These are phyloP conservation scores for Neurospora discreta DNA, from an alignment of 495 filamentous ascomycete genomes.

Conservation along the genomic window DNA sequence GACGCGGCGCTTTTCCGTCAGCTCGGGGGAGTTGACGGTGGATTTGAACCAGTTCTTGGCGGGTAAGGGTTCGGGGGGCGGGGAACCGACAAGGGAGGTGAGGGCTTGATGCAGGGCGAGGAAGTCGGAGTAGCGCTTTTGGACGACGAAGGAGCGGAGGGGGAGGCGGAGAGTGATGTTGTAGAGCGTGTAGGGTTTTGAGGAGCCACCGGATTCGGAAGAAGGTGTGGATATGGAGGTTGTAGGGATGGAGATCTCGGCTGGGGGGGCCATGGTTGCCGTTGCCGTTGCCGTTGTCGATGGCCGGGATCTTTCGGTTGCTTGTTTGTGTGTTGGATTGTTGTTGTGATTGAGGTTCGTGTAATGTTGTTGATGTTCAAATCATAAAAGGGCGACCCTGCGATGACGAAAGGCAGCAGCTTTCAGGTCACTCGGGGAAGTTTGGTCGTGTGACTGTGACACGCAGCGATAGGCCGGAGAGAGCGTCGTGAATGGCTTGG, in stretches of 20 bases:
- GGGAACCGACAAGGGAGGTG: constrained; percentile 45
- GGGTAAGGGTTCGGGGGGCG: constrained; percentile 56
- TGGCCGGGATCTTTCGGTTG: background rate
- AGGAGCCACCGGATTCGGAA: constrained; percentile 73
- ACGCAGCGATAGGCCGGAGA: background rate
- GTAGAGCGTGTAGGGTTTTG: constrained; percentile 86
- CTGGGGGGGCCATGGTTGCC: constrained; percentile 54
- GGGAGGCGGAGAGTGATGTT: constrained; percentile 82
- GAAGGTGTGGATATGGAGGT: constrained; percentile 46
- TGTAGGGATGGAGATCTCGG: constrained; percentile 73
- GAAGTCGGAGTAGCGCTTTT: constrained; percentile 95
- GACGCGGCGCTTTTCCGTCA: constrained; percentile 68
- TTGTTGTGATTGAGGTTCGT: background rate
- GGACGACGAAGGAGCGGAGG: constrained; percentile 73
- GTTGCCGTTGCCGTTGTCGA: background rate
- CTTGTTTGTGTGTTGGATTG: background rate
- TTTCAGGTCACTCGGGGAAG: background rate
- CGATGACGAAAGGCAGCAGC: background rate
- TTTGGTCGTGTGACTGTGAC: background rate
- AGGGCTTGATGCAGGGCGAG: constrained; percentile 61
- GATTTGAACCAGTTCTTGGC: constrained; percentile 77
- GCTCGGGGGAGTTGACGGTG: constrained; percentile 60
- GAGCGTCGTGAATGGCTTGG: background rate
- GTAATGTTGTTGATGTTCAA: background rate
- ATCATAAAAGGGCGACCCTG: background rate